Percentiles rank a stretch among this genome's conserved stretches.
Conservation (phyloP, 495 filamentous ascomycete genomes). For the Xylaria curta region DNA sequence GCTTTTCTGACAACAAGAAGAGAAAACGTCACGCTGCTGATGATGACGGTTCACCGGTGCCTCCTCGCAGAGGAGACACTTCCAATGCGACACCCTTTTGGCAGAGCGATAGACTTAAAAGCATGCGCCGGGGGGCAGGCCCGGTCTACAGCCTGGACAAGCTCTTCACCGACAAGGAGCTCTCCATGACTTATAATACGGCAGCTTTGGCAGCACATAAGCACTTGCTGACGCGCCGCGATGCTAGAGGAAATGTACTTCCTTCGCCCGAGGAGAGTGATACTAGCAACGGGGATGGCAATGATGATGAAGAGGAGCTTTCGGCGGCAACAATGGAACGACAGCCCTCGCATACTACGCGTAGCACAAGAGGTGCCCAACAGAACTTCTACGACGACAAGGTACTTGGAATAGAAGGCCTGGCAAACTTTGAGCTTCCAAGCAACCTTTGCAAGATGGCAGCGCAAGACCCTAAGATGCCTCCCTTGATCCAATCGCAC, state of each 20-base stretch:
- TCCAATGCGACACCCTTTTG: constrained; percentile 63
- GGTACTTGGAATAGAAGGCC: constrained; percentile 62
- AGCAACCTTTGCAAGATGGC: constrained; percentile 57
- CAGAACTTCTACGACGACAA: constrained; percentile 59
- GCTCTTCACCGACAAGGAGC: constrained; percentile 93
- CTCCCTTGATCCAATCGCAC: constrained; percentile 64
- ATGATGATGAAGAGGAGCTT: constrained; percentile 56
- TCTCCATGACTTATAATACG: constrained; percentile 73
- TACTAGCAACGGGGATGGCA: constrained; percentile 51
- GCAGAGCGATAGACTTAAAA: constrained; percentile 53
- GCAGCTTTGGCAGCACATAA: constrained; percentile 69
- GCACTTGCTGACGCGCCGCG: constrained; percentile 62
- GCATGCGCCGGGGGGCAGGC: constrained; percentile 52
- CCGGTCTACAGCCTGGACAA: constrained; percentile 81
- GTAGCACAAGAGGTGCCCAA: constrained; percentile 68
- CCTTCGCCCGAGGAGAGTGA: constrained; percentile 60
- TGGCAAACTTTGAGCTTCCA: constrained; percentile 68
- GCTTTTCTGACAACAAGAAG: constrained; percentile 71
- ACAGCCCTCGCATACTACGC: constrained; percentile 74
- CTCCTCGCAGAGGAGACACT: constrained; percentile 53
- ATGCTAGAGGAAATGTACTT: constrained; percentile 51
- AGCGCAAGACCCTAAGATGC: constrained; percentile 61
- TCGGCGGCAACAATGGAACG: constrained; percentile 73
- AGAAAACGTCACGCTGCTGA: constrained; percentile 77
- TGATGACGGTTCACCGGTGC: constrained; percentile 74